These are phyloP conservation scores for Cryptococcus wingfieldii DNA, from an alignment of 1,284 basidiomycete genomes.

Conservation along the genomic window DNA sequence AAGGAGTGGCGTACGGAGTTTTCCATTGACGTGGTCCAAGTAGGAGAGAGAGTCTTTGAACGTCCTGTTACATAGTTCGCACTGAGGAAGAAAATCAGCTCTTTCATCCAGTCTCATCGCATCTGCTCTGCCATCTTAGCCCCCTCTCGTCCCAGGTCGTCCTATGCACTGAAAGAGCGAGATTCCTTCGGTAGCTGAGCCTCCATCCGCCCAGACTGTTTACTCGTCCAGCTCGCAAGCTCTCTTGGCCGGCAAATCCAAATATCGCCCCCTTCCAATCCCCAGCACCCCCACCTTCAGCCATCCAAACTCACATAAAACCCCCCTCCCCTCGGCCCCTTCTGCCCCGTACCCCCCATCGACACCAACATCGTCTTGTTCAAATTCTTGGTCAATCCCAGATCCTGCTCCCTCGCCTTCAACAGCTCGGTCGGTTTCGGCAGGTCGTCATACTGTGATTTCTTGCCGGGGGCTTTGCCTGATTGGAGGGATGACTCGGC, in stretches of 20 bases:
- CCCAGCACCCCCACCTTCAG: neutral
- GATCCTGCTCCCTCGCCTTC: constrained; percentile 71
- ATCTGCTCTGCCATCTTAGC: neutral
- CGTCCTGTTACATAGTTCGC: constrained; percentile 81
- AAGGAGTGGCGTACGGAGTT: constrained; percentile 66
- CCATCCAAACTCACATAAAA: constrained; percentile 58
- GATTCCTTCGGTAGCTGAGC: too few relatives aligned
- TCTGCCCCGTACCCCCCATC: constrained; percentile 59
- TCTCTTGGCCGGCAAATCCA: too few relatives aligned
- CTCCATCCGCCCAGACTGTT: too few relatives aligned
- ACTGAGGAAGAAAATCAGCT: constrained; percentile 46
- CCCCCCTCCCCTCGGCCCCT: constrained; percentile 79
- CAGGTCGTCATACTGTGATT: constrained; percentile 49
- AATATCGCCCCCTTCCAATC: neutral
- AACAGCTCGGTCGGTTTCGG: constrained; percentile 87
- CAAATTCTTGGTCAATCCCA: constrained; percentile 87
- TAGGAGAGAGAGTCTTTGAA: constrained; percentile 92
- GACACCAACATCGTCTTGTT: constrained; percentile 83
- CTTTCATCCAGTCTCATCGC: neutral
- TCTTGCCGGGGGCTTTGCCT: constrained; percentile 54
- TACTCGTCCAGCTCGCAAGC: too few relatives aligned
- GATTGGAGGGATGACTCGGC: constrained; percentile 57
- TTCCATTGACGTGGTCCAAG: constrained; percentile 92
- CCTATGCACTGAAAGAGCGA: too few relatives aligned
- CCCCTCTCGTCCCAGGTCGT: neutral